Conservation (phyloP, 768 basidiomycete species). For the Amanita inopinata region DNA sequence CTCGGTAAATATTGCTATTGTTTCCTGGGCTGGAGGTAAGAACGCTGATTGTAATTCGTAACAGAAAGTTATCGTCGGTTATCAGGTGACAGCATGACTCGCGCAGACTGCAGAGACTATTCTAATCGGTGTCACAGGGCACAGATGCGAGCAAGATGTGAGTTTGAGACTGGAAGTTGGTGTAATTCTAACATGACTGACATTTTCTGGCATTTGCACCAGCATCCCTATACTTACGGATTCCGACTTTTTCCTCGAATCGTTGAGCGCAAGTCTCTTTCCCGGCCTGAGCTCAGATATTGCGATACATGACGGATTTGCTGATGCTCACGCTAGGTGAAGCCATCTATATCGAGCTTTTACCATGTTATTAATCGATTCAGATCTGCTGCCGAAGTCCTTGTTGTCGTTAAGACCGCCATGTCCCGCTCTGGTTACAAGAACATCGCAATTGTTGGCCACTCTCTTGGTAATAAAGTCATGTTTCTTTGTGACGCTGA, state of each 20-base stretch:
- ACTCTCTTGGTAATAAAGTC: constrained; percentile 25
- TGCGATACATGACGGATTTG: constrained; percentile 44
- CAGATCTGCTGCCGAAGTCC: constrained; percentile 31
- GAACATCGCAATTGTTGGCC: constrained; percentile 25
- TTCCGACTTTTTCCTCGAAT: constrained; percentile 25
- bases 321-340: constrained; percentile 32
- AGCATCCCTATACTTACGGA: background rate
- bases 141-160: constrained; percentile 1
- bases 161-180: background rate
- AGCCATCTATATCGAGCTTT: background rate
- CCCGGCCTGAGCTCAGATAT: constrained; percentile 38
- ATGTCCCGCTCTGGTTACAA: constrained; percentile 32
- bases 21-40: no score
- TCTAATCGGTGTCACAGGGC: no score
- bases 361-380: background rate
- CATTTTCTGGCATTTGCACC: background rate
- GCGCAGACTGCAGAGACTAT: no score
- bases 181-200: background rate
- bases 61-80: background rate
- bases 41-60: background rate
- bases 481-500: no score
- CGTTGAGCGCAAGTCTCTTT: constrained; percentile 37
- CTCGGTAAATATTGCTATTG: constrained; percentile 19
- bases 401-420: constrained; percentile 30
- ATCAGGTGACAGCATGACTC: no score